Percentiles rank a stretch among this genome's conserved stretches.
Evolutionary conservation across 169 alveolate species (phyloP).

Genomic region (Babesia microti): DNA sequence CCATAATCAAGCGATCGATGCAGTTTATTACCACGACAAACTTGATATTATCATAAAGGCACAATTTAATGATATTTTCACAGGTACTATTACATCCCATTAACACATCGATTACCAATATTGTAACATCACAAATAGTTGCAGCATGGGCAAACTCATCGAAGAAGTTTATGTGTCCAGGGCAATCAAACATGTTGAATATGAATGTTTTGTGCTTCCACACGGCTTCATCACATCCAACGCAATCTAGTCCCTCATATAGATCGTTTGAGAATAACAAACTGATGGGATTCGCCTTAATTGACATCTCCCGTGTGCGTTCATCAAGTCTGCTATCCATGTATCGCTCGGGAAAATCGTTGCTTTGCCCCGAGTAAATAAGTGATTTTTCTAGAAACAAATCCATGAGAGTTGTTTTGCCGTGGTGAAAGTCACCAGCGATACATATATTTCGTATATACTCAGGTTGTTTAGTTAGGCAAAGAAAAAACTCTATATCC

Average conservation of each 20-base stretch:
- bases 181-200: slow-evolving; percentile 86
- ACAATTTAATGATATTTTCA: slow-evolving; percentile 76
- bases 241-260: slow-evolving; percentile 38
- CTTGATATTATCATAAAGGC: slow-evolving; percentile 57
- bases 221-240: slow-evolving; percentile 35
- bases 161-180: slow-evolving; percentile 93
- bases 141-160: slow-evolving; percentile 93
- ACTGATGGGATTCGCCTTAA: slow-evolving; percentile 94
- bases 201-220: slow-evolving; percentile 55
- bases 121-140: slow-evolving; percentile 92
- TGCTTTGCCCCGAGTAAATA: slow-evolving; percentile 4
- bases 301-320: slow-evolving; percentile 87
- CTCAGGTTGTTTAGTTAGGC: slow-evolving; percentile 83
- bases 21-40: slow-evolving; percentile 81
- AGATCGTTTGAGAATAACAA: slow-evolving; percentile 71
- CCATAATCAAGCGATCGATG: slow-evolving; percentile 92
- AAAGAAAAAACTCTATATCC: slow-evolving; percentile 81
- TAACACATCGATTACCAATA: slow-evolving; percentile 87
- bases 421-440: slow-evolving; percentile 95
- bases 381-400: slow-evolving; percentile 85
- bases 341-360: slow-evolving; percentile 56
- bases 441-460: slow-evolving; percentile 88
- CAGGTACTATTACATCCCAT: slow-evolving; percentile 90
- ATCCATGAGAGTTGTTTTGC: slow-evolving; percentile 94
- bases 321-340: slow-evolving; percentile 96